These are phyloP conservation scores for Santalum album DNA, from an alignment of 164 flowering plant genomes.

Conservation along the genomic window DNA sequence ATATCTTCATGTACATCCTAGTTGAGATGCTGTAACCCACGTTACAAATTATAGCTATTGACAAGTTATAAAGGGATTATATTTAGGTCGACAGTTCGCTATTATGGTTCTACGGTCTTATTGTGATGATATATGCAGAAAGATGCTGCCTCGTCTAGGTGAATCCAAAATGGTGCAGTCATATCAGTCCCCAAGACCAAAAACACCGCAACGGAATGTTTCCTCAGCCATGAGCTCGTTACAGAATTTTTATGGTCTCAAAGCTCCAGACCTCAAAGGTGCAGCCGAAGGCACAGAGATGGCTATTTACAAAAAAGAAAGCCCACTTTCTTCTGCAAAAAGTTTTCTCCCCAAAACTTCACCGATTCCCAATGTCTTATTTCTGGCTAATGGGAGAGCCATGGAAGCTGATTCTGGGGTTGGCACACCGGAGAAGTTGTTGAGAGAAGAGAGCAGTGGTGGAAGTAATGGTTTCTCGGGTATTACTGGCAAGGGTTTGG, in stretches of 20 bases:
- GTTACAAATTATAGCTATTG: too few relatives aligned
- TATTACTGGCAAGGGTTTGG: conserved; percentile 26
- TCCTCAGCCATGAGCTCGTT: conserved; percentile 75
- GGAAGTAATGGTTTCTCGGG: conserved; percentile 16
- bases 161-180: conserved; percentile 46
- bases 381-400: conserved; percentile 18
- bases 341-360: conserved; percentile 10
- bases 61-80: too few relatives aligned
- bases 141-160: background rate
- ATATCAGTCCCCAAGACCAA: conserved; percentile 50
- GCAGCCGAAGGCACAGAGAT: conserved; percentile 19
- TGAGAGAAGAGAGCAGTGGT: too few relatives aligned
- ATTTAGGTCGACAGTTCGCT: too few relatives aligned
- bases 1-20: too few relatives aligned
- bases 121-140: too few relatives aligned
- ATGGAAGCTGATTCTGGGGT: conserved; percentile 21
- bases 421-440: too few relatives aligned
- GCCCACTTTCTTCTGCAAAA: conserved; percentile 1
- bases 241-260: conserved; percentile 70
- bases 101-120: too few relatives aligned
- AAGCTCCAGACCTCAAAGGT: conserved; percentile 9
- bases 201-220: conserved; percentile 29
- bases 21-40: too few relatives aligned
- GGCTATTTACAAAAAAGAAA: conserved; percentile 18
- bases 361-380: conserved; percentile 6